These are phyloP conservation scores for Rosa hybrid DNA, from an alignment of 331 rosid species.

Conservation along the genomic window DNA sequence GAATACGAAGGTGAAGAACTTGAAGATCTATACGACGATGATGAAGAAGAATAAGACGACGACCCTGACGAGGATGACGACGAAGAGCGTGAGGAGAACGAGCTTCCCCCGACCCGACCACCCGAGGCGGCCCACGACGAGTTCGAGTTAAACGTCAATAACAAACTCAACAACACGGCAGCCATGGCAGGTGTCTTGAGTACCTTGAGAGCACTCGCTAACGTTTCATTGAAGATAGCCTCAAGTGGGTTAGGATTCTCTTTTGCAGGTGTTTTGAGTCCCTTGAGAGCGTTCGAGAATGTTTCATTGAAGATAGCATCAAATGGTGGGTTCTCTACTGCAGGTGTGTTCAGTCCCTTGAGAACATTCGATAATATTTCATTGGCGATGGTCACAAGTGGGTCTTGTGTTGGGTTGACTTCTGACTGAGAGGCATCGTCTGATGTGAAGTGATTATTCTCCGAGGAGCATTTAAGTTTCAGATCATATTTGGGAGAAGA, in stretches of 20 bases:
- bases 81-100: slow-evolving; percentile 66
- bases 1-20: slow-evolving; percentile 31
- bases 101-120: slow-evolving; percentile 76
- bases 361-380: slow-evolving; percentile 15
- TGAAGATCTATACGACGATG: slow-evolving; percentile 20
- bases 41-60: slow-evolving; percentile 20
- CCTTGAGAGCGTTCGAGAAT: not conserved
- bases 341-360: slow-evolving; percentile 63
- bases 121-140: slow-evolving; percentile 82
- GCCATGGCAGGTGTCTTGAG: slow-evolving; percentile 73
- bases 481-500: not conserved
- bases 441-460: not conserved
- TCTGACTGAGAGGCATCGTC: not conserved
- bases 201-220: slow-evolving; percentile 42
- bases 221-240: not conserved
- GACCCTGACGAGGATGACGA: slow-evolving; percentile 6
- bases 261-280: not conserved
- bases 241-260: not conserved
- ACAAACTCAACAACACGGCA: slow-evolving; percentile 51
- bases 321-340: slow-evolving; percentile 3
- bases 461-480: not conserved
- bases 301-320: not conserved
- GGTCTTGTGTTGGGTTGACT: not conserved
- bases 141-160: slow-evolving; percentile 59
- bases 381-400: not conserved